These are phyloP conservation scores for Pisolithus albus DNA, from an alignment of 768 basidiomycete genomes.

Conservation along the genomic window DNA sequence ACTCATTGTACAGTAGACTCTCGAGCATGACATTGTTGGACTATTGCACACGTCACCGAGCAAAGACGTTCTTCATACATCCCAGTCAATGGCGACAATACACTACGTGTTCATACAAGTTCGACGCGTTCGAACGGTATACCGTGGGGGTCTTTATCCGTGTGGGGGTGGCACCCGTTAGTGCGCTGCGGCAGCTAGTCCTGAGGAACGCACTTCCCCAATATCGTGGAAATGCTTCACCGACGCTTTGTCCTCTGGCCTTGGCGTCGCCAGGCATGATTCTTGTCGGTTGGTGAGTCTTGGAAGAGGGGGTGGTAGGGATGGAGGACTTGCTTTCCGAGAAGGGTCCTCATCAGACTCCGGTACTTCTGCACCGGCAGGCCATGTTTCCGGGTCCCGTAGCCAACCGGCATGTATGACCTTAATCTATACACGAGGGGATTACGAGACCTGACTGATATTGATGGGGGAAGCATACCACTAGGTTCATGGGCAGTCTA, in stretches of 20 bases:
- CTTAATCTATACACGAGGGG: constrained; percentile 46
- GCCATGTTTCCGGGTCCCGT: constrained; percentile 68
- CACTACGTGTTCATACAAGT: background rate
- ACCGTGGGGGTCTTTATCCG: background rate
- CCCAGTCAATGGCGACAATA: background rate
- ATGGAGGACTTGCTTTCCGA: background rate
- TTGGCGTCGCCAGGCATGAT: background rate
- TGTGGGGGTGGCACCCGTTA: background rate
- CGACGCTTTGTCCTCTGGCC: background rate
- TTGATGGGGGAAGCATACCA: constrained; percentile 40
- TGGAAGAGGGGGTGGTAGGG: background rate
- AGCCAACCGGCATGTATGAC: constrained; percentile 71
- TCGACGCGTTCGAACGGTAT: background rate
- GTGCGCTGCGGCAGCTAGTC: background rate
- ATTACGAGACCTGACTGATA: too few relatives aligned
- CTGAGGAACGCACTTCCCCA: constrained; percentile 2
- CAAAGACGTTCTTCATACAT: background rate
- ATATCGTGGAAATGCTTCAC: background rate
- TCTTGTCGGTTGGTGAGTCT: constrained; percentile 1
- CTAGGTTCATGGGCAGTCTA: constrained; percentile 52
- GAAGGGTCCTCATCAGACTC: constrained; percentile 48
- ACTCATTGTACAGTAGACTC: constrained; percentile 5
- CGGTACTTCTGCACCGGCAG: constrained; percentile 50
- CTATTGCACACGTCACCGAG: background rate
- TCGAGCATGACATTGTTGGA: background rate